These are phyloP conservation scores for Zygotorulaspora florentina DNA, from an alignment of 805 yeast genomes.

Conservation along the genomic window DNA sequence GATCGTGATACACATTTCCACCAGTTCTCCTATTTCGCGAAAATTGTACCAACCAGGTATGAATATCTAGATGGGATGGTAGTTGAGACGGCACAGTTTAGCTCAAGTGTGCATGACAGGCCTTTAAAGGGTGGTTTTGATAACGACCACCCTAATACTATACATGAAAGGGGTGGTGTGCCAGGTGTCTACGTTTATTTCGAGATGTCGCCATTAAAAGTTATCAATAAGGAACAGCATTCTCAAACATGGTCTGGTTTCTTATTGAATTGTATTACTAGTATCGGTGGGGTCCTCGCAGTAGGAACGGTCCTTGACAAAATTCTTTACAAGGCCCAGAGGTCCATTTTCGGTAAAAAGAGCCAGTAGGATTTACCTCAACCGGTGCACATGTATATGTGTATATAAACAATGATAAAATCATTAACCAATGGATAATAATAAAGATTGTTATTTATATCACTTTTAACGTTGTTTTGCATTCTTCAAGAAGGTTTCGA, in stretches of 20 bases:
- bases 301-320: slow-evolving; percentile 87
- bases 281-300: slow-evolving; percentile 89
- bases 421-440: slow-evolving; percentile 1
- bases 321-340: slow-evolving; percentile 84
- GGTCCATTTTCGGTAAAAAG: slow-evolving; percentile 45
- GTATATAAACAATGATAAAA: neutral
- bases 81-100: slow-evolving; percentile 83
- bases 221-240: slow-evolving; percentile 72
- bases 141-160: slow-evolving; percentile 82
- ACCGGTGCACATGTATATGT: neutral
- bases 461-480: slow-evolving; percentile 9
- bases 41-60: slow-evolving; percentile 85
- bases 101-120: slow-evolving; percentile 83
- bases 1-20: slow-evolving; percentile 49
- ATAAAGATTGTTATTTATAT: slow-evolving; percentile 6
- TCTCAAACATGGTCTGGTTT: slow-evolving; percentile 77
- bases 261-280: slow-evolving; percentile 74
- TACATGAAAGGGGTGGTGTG: slow-evolving; percentile 78
- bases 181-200: slow-evolving; percentile 87
- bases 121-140: slow-evolving; percentile 85
- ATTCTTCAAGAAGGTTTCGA: slow-evolving; percentile 4
- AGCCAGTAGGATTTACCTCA: slow-evolving; percentile 11
- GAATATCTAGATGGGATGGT: slow-evolving; percentile 51
- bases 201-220: slow-evolving; percentile 90
- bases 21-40: slow-evolving; percentile 71